Conservation (phyloP, 192 early-diverging fungal genomes). For the Jimgerdemannia flammicorona region DNA sequence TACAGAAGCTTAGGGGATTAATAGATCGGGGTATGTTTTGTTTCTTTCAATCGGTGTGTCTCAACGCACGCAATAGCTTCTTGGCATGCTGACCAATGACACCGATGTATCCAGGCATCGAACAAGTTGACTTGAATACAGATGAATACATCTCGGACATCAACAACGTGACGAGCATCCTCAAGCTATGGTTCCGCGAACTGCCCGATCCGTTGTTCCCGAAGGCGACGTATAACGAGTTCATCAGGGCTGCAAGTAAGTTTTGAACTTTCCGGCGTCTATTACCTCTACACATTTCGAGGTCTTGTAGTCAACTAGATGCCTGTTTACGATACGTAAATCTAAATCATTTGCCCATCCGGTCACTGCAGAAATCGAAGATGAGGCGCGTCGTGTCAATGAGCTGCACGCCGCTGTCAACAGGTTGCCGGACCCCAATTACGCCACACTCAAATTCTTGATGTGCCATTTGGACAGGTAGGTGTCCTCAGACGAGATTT, state of each 20-base stretch:
- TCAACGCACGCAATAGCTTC: no score
- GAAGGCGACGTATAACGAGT: slow-evolving; percentile 52
- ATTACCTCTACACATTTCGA: no score
- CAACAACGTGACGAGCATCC: slow-evolving; percentile 75
- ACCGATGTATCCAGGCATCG: slow-evolving; percentile 39
- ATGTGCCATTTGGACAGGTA: slow-evolving; percentile 81
- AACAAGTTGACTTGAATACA: slow-evolving; percentile 58
- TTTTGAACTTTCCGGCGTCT: neutral
- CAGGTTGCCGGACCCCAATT: slow-evolving; percentile 74
- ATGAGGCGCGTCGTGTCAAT: slow-evolving; percentile 55
- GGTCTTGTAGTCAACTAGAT: neutral
- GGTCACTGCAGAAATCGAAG: slow-evolving; percentile 50
- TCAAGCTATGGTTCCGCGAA: slow-evolving; percentile 95
- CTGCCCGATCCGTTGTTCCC: slow-evolving; percentile 89
- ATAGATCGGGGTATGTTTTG: slow-evolving; percentile 65
- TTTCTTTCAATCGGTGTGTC: neutral
- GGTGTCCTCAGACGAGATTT: neutral
- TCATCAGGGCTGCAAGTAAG: slow-evolving; percentile 72
- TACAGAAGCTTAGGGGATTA: slow-evolving; percentile 65
- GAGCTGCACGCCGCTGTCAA: slow-evolving; percentile 74
- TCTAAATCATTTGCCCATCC: neutral
- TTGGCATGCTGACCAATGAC: no score
- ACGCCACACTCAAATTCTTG: slow-evolving; percentile 76
- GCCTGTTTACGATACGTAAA: neutral
- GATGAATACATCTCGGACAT: slow-evolving; percentile 68